These are phyloP conservation scores for Lomentospora prolificans DNA, from an alignment of 2,329 filamentous ascomycete species.

Conservation along the genomic window DNA sequence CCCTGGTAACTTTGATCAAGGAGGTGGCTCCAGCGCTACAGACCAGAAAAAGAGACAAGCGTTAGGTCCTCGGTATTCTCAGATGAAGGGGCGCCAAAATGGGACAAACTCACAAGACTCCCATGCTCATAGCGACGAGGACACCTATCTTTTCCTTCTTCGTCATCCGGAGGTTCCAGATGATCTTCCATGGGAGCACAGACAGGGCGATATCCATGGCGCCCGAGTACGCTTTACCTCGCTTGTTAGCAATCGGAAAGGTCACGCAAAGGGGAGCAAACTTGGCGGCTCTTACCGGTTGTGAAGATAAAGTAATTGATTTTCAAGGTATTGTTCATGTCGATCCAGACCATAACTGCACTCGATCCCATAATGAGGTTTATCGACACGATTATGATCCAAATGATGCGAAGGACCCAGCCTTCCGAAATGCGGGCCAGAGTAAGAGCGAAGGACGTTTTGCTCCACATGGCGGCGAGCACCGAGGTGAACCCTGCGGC, in stretches of 20 bases:
- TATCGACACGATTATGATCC: constrained; percentile 23
- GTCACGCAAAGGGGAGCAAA: constrained; percentile 9
- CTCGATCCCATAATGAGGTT: constrained; percentile 17
- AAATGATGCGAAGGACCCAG: constrained; percentile 16
- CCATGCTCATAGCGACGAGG: constrained; percentile 30
- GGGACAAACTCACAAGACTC: constrained; percentile 23
- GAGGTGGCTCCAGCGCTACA: constrained; percentile 13
- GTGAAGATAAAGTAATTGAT: constrained; percentile 12
- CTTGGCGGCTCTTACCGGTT: constrained; percentile 7
- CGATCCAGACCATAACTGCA: constrained; percentile 14
- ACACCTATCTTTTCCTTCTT: constrained; percentile 28
- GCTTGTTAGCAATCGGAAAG: constrained; percentile 11
- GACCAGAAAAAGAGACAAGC: background rate
- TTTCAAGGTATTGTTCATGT: constrained; percentile 11
- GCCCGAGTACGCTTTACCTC: constrained; percentile 20
- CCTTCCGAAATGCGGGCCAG: constrained; percentile 22
- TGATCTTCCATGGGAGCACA: constrained; percentile 28
- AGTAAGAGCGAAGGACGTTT: constrained; percentile 28
- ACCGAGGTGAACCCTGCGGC: constrained; percentile 21
- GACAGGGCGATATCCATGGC: constrained; percentile 29
- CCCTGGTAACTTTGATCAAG: constrained; percentile 12
- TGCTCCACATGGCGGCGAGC: constrained; percentile 25
- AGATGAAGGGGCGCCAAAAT: constrained; percentile 6
- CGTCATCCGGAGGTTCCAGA: constrained; percentile 27
- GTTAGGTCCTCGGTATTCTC: background rate